These are phyloP conservation scores for Epichloe amarillans DNA, from an alignment of 2,329 filamentous ascomycete genomes.

Conservation along the genomic window DNA sequence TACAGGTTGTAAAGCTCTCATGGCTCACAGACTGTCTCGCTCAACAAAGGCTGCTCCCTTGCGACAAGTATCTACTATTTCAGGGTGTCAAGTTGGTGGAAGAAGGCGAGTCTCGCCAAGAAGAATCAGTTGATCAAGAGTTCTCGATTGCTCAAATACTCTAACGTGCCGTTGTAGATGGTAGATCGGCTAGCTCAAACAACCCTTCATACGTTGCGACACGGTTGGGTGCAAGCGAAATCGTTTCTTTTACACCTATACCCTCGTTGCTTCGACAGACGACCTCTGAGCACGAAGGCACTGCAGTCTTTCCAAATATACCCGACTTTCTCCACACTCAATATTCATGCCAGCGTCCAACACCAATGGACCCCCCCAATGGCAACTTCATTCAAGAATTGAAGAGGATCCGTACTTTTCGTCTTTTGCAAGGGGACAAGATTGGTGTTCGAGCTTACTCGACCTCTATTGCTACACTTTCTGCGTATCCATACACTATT, in stretches of 20 bases:
- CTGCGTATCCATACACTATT: constrained; percentile 57
- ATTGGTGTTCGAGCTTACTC: constrained; percentile 79
- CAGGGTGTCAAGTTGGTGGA: constrained; percentile 27
- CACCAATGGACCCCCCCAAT: constrained; percentile 60
- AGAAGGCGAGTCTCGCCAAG: background rate
- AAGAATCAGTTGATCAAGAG: background rate
- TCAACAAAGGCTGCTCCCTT: constrained; percentile 29
- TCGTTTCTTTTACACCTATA: background rate
- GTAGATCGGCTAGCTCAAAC: constrained; percentile 1
- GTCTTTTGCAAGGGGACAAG: constrained; percentile 59
- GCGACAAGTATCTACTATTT: constrained; percentile 40
- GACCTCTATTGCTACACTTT: constrained; percentile 68
- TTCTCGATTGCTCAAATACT: constrained; percentile 7
- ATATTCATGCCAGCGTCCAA: constrained; percentile 73
- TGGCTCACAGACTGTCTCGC: constrained; percentile 45
- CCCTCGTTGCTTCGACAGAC: constrained; percentile 47
- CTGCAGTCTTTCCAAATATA: constrained; percentile 40
- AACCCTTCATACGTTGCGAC: constrained; percentile 1
- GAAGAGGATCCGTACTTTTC: constrained; percentile 57
- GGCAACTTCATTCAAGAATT: constrained; percentile 60
- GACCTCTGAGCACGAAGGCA: constrained; percentile 63
- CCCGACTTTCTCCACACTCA: constrained; percentile 48
- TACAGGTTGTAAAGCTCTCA: constrained; percentile 43
- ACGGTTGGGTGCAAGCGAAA: background rate
- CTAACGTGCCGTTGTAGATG: constrained; percentile 11